Conservation (phyloP, 805 yeast genomes). For the Saturnispora diversa region DNA sequence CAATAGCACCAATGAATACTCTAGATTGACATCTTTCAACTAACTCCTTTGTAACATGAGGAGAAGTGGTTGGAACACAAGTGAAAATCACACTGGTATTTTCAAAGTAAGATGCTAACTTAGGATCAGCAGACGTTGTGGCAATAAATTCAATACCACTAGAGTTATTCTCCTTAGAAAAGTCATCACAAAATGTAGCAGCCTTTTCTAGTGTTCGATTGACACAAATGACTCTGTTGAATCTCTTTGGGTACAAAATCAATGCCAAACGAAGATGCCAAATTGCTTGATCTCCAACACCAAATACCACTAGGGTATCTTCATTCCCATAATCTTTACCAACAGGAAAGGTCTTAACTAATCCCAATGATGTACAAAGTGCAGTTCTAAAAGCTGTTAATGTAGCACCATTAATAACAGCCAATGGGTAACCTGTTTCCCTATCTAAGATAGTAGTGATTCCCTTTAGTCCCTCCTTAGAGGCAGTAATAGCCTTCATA, state of each 20-base stretch:
- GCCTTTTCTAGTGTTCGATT: conserved; percentile 40
- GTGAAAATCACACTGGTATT: conserved; percentile 45
- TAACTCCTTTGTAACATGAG: conserved; percentile 33
- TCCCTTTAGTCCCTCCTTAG: conserved; percentile 53
- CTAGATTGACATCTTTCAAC: conserved; percentile 22
- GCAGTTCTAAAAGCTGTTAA: conserved; percentile 66
- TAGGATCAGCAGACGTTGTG: conserved; percentile 17
- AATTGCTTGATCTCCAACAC: conserved; percentile 56
- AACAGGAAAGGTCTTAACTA: conserved; percentile 31
- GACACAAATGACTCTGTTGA: conserved; percentile 36
- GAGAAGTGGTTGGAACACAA: conserved; percentile 49
- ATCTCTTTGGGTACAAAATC: conserved; percentile 31
- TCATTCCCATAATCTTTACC: conserved; percentile 16
- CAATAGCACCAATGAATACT: conserved; percentile 50
- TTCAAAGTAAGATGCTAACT: conserved; percentile 25
- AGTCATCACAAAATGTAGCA: conserved; percentile 22
- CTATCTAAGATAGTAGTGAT: conserved; percentile 44
- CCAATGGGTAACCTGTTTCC: conserved; percentile 41
- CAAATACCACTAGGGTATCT: conserved; percentile 36
- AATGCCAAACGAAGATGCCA: conserved; percentile 51
- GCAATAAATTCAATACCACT: conserved; percentile 18
- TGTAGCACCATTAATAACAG: conserved; percentile 49
- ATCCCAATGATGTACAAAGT: conserved; percentile 42
- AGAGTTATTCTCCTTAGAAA: conserved; percentile 28
- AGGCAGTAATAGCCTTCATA: conserved; percentile 52